These are phyloP conservation scores for Thalassiosira exigua DNA, from an alignment of 352 stramenopile genomes.

Conservation along the genomic window DNA sequence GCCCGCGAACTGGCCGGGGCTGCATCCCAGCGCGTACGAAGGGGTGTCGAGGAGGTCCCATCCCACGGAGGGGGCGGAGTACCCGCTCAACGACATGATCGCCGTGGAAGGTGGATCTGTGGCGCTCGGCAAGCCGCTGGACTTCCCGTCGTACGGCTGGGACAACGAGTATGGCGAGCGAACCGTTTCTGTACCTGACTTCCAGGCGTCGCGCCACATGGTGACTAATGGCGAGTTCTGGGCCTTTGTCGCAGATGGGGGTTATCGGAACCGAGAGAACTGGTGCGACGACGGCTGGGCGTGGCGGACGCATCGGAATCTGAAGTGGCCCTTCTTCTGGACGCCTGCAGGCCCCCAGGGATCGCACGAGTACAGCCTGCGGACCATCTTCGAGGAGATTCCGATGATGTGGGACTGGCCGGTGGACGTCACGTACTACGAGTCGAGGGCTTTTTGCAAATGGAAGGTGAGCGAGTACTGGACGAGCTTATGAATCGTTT, in stretches of 20 bases:
- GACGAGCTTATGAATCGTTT: not conserved
- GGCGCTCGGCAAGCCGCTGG: constrained; percentile 89
- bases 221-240: constrained; percentile 96
- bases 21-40: constrained; percentile 85
- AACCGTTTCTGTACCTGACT: constrained; percentile 88
- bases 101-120: constrained; percentile 83
- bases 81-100: constrained; percentile 90
- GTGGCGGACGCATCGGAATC: constrained; percentile 94
- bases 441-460: constrained; percentile 86
- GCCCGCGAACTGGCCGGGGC: constrained; percentile 87
- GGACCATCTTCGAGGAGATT: constrained; percentile 90
- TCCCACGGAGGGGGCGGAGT: constrained; percentile 88
- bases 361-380: constrained; percentile 93
- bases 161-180: constrained; percentile 97
- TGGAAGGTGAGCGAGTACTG: constrained; percentile 76
- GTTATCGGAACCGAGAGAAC: constrained; percentile 90
- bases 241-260: constrained; percentile 93
- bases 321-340: constrained; percentile 97
- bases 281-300: constrained; percentile 94
- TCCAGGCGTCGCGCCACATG: constrained; percentile 90
- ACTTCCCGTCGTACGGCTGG: constrained; percentile 95
- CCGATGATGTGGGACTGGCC: constrained; percentile 96
- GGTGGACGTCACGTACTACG: constrained; percentile 95
- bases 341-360: constrained; percentile 89
- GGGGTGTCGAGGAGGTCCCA: constrained; percentile 28